These are phyloP conservation scores for Micractinium sp. DNA, from an alignment of 139 green algal species.

Conservation along the genomic window DNA sequence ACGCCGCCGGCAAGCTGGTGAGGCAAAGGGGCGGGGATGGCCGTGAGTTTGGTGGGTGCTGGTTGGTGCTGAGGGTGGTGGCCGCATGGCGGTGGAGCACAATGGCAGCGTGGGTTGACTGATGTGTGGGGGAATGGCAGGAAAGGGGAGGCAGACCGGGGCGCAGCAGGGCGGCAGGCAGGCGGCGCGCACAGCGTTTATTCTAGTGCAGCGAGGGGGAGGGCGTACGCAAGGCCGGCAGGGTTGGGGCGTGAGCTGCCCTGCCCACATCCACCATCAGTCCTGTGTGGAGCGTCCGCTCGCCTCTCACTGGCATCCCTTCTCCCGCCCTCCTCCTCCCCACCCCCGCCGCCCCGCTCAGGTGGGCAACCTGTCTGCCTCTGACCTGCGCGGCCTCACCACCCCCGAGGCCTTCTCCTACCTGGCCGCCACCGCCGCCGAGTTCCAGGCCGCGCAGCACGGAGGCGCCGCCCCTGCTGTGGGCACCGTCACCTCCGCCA, in stretches of 20 bases:
- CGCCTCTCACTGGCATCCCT: not conserved
- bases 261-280: not conserved
- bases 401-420: slow-evolving; percentile 28
- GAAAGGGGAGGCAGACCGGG: not conserved
- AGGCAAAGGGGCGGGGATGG: not conserved
- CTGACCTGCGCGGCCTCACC: slow-evolving; percentile 29
- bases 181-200: too few relatives aligned
- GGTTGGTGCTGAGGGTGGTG: not conserved
- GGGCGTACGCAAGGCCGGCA: not conserved
- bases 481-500: slow-evolving; percentile 22
- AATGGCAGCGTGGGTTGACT: not conserved
- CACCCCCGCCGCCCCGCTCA: not conserved
- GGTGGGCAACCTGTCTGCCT: slow-evolving; percentile 43
- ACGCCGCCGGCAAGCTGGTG: slow-evolving; percentile 23
- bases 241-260: not conserved
- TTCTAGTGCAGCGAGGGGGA: not conserved
- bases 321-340: not conserved
- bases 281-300: not conserved
- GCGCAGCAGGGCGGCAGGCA: not conserved
- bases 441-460: slow-evolving; percentile 23
- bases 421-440: slow-evolving; percentile 29
- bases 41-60: not conserved
- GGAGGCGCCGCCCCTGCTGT: not conserved
- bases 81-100: not conserved
- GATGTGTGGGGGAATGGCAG: too few relatives aligned